phyloP scores from a whole-genome alignment of 148 eudicot species.

The Camellia lanceoleosa region DNA sequence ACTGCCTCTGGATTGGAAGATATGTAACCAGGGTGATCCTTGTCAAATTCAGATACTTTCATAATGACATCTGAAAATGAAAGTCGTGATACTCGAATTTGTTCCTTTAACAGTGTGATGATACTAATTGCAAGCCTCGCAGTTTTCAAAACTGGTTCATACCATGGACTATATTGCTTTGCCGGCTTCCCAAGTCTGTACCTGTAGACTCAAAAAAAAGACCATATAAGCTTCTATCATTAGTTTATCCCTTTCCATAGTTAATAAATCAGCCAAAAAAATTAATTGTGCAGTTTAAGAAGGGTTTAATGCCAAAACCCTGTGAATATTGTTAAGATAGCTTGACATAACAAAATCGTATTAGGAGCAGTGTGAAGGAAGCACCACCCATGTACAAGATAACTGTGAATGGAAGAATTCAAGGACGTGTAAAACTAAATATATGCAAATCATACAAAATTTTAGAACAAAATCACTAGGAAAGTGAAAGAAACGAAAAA shows the following conservation, averaged over 20 bases:
- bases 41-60: conserved; percentile 57
- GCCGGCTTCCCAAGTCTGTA: conserved; percentile 95
- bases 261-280: neutral
- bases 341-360: too few species aligned
- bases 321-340: too few species aligned
- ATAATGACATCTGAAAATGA: conserved; percentile 74
- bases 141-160: conserved; percentile 84
- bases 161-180: conserved; percentile 92
- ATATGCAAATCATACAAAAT: neutral
- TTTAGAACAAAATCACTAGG: neutral
- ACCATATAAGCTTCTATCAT: neutral
- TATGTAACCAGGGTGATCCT: conserved; percentile 68
- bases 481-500: neutral
- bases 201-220: conserved; percentile 39
- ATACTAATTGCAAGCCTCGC: conserved; percentile 73
- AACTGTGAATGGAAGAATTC: neutral
- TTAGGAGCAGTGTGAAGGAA: too few species aligned
- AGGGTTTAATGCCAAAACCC: neutral
- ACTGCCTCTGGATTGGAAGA: conserved; percentile 57
- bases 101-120: conserved; percentile 82
- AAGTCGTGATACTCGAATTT: conserved; percentile 77
- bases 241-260: neutral
- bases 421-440: neutral
- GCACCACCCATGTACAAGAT: too few species aligned
- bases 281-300: neutral